Evolutionary conservation across 2,329 filamentous ascomycete species (phyloP), one percentile per base, ranked within the genome.

Genomic region (Cladosporium velox): DNA sequence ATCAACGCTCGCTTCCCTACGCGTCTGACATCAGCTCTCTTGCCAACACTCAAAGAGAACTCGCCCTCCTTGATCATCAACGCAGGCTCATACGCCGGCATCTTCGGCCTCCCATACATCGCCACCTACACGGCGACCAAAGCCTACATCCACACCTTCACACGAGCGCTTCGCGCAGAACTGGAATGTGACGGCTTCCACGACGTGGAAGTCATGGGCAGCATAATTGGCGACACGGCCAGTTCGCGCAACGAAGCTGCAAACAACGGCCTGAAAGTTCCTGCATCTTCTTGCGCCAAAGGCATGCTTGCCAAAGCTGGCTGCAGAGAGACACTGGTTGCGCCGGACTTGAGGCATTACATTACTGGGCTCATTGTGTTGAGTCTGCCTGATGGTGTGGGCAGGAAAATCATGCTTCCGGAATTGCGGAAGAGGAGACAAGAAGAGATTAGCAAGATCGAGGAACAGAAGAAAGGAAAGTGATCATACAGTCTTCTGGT

Each of bases 1-100:
- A 73, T 83, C 65, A 87, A 87, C 70, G 77, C 78, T 3, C 73
- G 80, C 4, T 88, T 87, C 69, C 81, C 82, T 0, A 75, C 80
- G 2, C 81, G 84, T 21, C 72, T 88, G 4, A 85, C 82, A 0
- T 72, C 77, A 0, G 75, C 77, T 0, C 74, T 86, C 2, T 69
- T 87, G 0, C 83, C 84, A 0, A 66, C 77, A 0, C 75, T 87
- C 30, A 68, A 72, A 2, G 73, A 73, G 26, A 79, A 77, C 63
- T 69, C 72, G 0, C 83, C 84, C 0, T 74, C 78, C 1, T 74
- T 87, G 6, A 75, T 87, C 61, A 63, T 88, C 68, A 86, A 84
- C 69, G 77, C 86, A 38, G 81, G 83, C 6, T 84, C 82, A 4
- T 68, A 82, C 4, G 76, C 81, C 2, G 79, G 82, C 3, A 66